Evolutionary conservation across 2,329 filamentous ascomycete species (phyloP), one percentile per base, ranked within the genome.

Genomic region (Colletotrichum caudatum): DNA sequence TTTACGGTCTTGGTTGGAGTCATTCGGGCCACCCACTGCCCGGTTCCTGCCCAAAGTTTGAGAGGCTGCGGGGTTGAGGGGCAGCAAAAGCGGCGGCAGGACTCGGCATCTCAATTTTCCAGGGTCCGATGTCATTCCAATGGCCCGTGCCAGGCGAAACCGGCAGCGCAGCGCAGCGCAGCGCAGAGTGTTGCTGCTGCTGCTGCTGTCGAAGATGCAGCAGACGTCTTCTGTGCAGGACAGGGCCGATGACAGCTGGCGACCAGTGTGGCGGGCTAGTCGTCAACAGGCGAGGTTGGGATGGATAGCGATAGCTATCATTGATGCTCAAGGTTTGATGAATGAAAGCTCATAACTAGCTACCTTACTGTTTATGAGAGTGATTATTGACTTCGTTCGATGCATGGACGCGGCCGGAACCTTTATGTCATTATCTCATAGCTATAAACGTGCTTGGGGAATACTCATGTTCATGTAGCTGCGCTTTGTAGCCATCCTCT

Each of bases 61-160:
- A 54, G n/a, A 14, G 39, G 57, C 26, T 69, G 69, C 69, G 69
- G 69, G 69, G 69, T 71, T 64, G 69, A 71, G 69, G 69, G 69
- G 69, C 59, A 57, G 46, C 65, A 64, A 71, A 71, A 71, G 69
- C 69, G 26, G 69, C 69, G 65, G 16, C n/a, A 57, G 41, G 18
- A 48, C 69, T 71, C 69, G 69, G 69, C 65, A 29, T 60, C 69
- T 71, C 59, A 71, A 71, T 71, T 69, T 71, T 71, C 69, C 69
- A 71, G 69, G 69, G 69, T 71, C 65, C 69, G 65, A 64, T 50
- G 65, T 64, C 48, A 53, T 18, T n/a, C 16, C 23, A 33, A 35
- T 71, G 68, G 64, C 53, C 66, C 44, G 64, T 62, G 64, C 58
- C 29, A 58, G 23, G 23, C 50, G 64, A 71, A 35, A 62, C 35